Percentiles rank a stretch among this genome's conserved stretches.
Conservation (phyloP, 2,329 filamentous ascomycete species). For the Arachnomyces sp. region DNA sequence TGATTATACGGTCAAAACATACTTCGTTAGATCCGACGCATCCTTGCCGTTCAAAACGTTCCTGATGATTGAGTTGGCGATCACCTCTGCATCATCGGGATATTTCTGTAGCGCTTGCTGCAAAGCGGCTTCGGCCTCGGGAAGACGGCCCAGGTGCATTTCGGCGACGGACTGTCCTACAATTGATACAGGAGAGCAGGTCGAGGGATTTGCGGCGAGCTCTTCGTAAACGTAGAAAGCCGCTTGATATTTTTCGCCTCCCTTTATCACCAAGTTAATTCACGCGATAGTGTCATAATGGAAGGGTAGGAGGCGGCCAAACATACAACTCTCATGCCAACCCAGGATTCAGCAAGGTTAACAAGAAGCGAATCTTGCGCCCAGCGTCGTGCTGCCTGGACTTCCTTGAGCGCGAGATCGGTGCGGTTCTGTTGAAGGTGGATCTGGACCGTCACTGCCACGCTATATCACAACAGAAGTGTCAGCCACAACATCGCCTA, state of each 20-base stretch:
- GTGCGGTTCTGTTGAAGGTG: constrained; percentile 85
- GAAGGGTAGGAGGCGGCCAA: not conserved
- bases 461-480: constrained; percentile 35
- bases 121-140: constrained; percentile 82
- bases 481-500: constrained; percentile 3
- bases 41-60: constrained; percentile 70
- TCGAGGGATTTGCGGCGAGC: constrained; percentile 77
- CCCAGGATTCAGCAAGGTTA: constrained; percentile 93
- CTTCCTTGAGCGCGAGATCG: constrained; percentile 86
- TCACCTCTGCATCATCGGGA: constrained; percentile 61
- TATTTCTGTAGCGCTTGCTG: constrained; percentile 72
- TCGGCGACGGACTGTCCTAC: constrained; percentile 87
- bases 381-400: constrained; percentile 78
- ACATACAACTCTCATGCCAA: constrained; percentile 74
- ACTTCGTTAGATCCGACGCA: constrained; percentile 55
- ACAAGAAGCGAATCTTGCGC: constrained; percentile 90
- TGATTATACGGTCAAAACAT: constrained; percentile 27
- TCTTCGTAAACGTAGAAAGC: constrained; percentile 98
- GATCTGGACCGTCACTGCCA: constrained; percentile 85
- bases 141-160: constrained; percentile 77
- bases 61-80: constrained; percentile 78
- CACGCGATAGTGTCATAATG: not conserved
- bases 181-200: constrained; percentile 66
- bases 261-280: constrained; percentile 43
- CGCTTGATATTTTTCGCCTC: constrained; percentile 91